A percentile compares a stretch with the other conserved stretches of the same genome.
phyloP scores from a whole-genome alignment of 345 rosid species.

The Populus pruinosa region DNA sequence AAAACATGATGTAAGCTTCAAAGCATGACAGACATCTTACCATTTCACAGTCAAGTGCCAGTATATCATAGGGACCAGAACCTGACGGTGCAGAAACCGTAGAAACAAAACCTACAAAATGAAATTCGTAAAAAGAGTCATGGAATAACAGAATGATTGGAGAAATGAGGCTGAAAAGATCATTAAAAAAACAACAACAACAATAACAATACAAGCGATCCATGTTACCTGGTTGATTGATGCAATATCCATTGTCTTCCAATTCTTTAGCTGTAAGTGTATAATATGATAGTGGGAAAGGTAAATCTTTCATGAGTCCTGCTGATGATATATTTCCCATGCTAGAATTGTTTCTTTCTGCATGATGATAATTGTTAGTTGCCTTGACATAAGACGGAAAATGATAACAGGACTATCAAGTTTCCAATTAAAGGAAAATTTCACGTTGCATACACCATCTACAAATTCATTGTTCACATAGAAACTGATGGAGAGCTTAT shows the following conservation, averaged over 20 bases:
- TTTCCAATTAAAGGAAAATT: background rate
- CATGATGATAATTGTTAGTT: conserved; percentile 16
- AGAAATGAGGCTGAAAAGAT: conserved; percentile 1
- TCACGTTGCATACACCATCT: background rate
- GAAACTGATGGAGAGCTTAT: background rate
- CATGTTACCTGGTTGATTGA: conserved; percentile 51
- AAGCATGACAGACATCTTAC: conserved; percentile 33
- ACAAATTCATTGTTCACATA: background rate
- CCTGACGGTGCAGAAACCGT: conserved; percentile 71
- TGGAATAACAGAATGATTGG: conserved; percentile 8
- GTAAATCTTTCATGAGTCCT: conserved; percentile 56
- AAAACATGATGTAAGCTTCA: background rate
- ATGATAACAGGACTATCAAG: background rate
- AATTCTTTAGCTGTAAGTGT: conserved; percentile 68
- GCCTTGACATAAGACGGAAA: background rate
- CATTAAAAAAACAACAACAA: background rate
- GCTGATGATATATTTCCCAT: conserved; percentile 26
- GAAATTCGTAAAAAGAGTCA: conserved; percentile 15
- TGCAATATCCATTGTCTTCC: conserved; percentile 74
- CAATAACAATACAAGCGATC: background rate
- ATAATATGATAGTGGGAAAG: conserved; percentile 74
- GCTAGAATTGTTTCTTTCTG: conserved; percentile 31
- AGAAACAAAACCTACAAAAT: conserved; percentile 49
- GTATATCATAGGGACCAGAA: conserved; percentile 44
- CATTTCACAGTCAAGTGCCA: conserved; percentile 99